A percentile compares a stretch with the other conserved stretches of the same genome.
Conservation (phyloP, 2,329 filamentous ascomycete genomes). For the Fusarium sp. region DNA sequence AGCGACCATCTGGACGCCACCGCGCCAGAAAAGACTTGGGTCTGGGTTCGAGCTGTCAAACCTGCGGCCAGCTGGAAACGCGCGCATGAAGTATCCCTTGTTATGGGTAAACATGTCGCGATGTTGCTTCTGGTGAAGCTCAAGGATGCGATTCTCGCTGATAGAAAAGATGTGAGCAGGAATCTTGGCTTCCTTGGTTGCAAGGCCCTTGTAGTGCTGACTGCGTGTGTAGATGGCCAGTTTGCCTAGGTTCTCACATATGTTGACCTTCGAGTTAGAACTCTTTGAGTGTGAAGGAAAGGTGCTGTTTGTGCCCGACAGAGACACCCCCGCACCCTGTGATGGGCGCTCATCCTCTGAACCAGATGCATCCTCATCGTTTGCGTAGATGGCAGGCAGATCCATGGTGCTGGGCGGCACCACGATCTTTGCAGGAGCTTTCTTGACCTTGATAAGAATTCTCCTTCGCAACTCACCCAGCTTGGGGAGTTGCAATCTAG, state of each 20-base stretch:
- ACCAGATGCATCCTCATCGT: slow-evolving; percentile 59
- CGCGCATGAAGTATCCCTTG: slow-evolving; percentile 87
- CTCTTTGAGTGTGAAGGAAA: slow-evolving; percentile 42
- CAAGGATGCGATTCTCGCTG: slow-evolving; percentile 81
- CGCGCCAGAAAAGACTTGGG: slow-evolving; percentile 90
- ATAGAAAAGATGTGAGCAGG: slow-evolving; percentile 88
- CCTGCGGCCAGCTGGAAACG: slow-evolving; percentile 86
- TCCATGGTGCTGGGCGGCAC: slow-evolving; percentile 53
- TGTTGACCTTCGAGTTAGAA: slow-evolving; percentile 70
- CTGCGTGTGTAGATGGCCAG: slow-evolving; percentile 90
- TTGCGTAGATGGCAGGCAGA: slow-evolving; percentile 46
- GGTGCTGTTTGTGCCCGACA: slow-evolving; percentile 26
- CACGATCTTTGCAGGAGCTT: slow-evolving; percentile 58
- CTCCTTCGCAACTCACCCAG: slow-evolving; percentile 82
- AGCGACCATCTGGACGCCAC: slow-evolving; percentile 97
- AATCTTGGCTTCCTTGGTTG: slow-evolving; percentile 72
- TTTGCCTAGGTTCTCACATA: slow-evolving; percentile 79
- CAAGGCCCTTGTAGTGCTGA: slow-evolving; percentile 82
- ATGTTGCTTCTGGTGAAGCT: slow-evolving; percentile 72
- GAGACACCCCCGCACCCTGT: slow-evolving; percentile 30
- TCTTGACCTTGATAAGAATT: slow-evolving; percentile 88
- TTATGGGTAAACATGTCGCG: slow-evolving; percentile 90
- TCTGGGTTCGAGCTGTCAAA: slow-evolving; percentile 95
- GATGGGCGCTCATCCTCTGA: slow-evolving; percentile 61
- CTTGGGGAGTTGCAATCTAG: slow-evolving; percentile 72